Percentiles rank a stretch among this genome's conserved stretches.
Evolutionary conservation across 352 stramenopile species (phyloP).

Genomic region (Plasmopara halstedii): DNA sequence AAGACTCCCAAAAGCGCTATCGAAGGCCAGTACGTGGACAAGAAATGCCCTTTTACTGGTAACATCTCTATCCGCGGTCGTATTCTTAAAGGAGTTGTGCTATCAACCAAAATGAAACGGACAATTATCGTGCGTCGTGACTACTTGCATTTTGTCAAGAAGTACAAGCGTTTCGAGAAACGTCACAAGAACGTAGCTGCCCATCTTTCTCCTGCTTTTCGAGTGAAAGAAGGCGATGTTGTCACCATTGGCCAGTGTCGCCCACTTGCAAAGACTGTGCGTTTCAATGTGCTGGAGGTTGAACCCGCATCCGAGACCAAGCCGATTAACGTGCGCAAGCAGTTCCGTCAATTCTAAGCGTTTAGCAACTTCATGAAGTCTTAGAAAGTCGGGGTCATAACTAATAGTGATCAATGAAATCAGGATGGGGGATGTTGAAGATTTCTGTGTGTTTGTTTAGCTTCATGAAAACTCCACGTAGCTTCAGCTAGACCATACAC

Average conservation of each 20-base stretch:
- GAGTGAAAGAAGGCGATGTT: slow-evolving; percentile 98
- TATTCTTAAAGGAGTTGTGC: slow-evolving; percentile 97
- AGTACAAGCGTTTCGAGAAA: slow-evolving; percentile 99
- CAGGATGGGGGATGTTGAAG: too few species aligned
- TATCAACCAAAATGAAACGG: slow-evolving; percentile 99
- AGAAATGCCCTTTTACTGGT: slow-evolving; percentile 99
- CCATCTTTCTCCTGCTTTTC: slow-evolving; percentile 97
- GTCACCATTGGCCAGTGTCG: slow-evolving; percentile 99
- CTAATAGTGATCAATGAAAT: too few species aligned
- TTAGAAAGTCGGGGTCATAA: not conserved
- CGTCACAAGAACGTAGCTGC: slow-evolving; percentile 99
- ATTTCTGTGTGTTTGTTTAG: too few species aligned
- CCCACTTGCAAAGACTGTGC: slow-evolving; percentile 99
- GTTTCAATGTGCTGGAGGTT: slow-evolving; percentile 99
- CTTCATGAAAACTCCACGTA: too few species aligned
- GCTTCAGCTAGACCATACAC: too few species aligned
- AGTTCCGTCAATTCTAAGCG: slow-evolving; percentile 98
- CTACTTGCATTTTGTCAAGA: slow-evolving; percentile 99
- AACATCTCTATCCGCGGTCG: slow-evolving; percentile 98
- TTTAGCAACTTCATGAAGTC: not conserved
- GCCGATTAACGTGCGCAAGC: slow-evolving; percentile 97
- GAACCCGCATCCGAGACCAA: slow-evolving; percentile 93
- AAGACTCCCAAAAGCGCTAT: slow-evolving; percentile 97
- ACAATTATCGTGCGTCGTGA: slow-evolving; percentile 99
- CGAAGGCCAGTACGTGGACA: slow-evolving; percentile 97